phyloP scores from a whole-genome alignment of 768 basidiomycete genomes.

The Lactifluus subvellereus region DNA sequence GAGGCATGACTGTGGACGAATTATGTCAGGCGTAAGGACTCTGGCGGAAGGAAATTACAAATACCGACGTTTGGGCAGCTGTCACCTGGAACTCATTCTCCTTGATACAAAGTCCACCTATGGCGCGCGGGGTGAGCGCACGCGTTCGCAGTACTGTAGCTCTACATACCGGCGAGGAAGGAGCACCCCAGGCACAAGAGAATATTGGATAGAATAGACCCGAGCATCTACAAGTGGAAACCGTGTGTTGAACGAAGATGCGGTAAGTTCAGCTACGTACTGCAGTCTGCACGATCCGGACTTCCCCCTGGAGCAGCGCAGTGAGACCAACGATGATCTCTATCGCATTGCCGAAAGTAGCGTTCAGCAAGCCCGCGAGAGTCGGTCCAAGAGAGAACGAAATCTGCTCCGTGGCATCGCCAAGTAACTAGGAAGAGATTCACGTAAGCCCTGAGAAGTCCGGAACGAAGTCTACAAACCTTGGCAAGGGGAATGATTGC shows the following conservation, averaged over 20 bases:
- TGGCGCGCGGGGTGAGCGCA: not conserved
- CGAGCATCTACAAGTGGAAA: constrained; percentile 59
- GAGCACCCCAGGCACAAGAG: constrained; percentile 87
- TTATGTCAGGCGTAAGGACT: not conserved
- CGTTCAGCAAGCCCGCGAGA: constrained; percentile 80
- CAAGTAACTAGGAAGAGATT: constrained; percentile 50
- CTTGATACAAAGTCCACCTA: constrained; percentile 57
- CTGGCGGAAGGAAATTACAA: not conserved
- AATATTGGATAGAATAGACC: constrained; percentile 86
- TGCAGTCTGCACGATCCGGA: constrained; percentile 89
- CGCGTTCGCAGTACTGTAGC: not conserved
- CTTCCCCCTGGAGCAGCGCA: constrained; percentile 64
- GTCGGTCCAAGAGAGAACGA: constrained; percentile 76
- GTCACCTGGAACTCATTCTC: constrained; percentile 77
- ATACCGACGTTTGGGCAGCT: constrained; percentile 77
- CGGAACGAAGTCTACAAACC: constrained; percentile 36
- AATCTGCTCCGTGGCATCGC: constrained; percentile 78
- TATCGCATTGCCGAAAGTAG: constrained; percentile 76
- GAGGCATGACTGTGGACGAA: constrained; percentile 11
- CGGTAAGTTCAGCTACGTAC: constrained; percentile 35
- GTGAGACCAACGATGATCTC: constrained; percentile 88
- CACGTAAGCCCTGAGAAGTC: not conserved
- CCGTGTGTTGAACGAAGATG: not conserved
- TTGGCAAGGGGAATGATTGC: constrained; percentile 86
- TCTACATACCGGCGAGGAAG: constrained; percentile 65